Evolutionary conservation across 345 rosid genomes (phyloP).

Genomic region (Rhodamnia rubescens): DNA sequence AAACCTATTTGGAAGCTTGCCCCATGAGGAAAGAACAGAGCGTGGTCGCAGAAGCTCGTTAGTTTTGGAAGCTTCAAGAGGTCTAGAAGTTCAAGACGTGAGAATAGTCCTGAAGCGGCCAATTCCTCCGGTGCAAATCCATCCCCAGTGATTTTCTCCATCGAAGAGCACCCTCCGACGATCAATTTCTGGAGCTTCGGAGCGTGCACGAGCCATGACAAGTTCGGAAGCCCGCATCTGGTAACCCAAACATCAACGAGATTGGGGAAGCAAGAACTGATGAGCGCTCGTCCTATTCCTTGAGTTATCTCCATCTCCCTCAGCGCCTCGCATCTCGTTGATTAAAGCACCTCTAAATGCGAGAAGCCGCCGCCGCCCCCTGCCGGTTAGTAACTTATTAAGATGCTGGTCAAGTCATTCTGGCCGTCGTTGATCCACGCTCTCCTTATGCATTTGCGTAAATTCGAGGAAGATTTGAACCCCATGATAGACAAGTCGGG

Average conservation of each 20-base stretch:
- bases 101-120: background rate
- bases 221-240: background rate
- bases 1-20: fast-evolving
- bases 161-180: fast-evolving
- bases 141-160: background rate
- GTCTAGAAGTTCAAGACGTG: fast-evolving
- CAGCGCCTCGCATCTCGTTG: fast-evolving
- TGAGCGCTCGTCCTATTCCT: too few species aligned
- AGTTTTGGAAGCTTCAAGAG: fast-evolving
- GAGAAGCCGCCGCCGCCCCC: background rate
- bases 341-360: background rate
- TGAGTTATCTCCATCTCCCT: background rate
- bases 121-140: background rate
- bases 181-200: fast-evolving
- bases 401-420: background rate
- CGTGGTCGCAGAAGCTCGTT: background rate
- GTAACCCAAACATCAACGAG: fast-evolving
- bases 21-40: background rate
- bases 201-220: background rate
- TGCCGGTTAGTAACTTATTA: background rate
- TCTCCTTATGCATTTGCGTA: background rate
- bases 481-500: background rate
- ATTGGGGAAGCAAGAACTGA: too few species aligned
- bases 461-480: fast-evolving
- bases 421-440: fast-evolving